A percentile compares a stretch with the other conserved stretches of the same genome.
Evolutionary conservation across 805 yeast species (phyloP).

Genomic region (Wickerhamomyces bovis): DNA sequence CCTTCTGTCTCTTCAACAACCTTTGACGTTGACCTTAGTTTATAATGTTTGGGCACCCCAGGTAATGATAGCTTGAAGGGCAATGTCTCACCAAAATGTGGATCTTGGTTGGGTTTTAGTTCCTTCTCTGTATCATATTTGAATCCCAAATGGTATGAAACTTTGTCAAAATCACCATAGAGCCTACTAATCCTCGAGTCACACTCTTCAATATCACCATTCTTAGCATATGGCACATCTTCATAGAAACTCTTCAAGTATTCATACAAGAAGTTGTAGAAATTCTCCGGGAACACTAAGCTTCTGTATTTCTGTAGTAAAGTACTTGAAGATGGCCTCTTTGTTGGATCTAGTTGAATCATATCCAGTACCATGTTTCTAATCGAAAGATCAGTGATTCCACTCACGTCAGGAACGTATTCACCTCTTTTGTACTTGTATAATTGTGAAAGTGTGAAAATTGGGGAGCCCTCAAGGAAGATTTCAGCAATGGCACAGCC

Average conservation of each 20-base stretch:
- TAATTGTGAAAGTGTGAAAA: conserved; percentile 80
- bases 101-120: conserved; percentile 1
- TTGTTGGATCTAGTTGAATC: conserved; percentile 56
- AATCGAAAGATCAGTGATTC: conserved; percentile 45
- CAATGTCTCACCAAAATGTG: conserved; percentile 8
- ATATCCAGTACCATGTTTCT: conserved; percentile 54
- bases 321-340: conserved; percentile 50
- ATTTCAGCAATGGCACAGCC: conserved; percentile 92
- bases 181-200: conserved; percentile 56
- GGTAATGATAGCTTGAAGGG: conserved; percentile 45
- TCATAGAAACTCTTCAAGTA: conserved; percentile 44
- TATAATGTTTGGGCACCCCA: conserved; percentile 43
- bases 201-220: conserved; percentile 32
- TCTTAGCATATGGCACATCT: conserved; percentile 17
- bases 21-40: conserved; percentile 32
- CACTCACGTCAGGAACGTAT: conserved; percentile 54
- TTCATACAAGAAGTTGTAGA: conserved; percentile 64
- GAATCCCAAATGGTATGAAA: conserved; percentile 36
- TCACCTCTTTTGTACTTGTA: conserved; percentile 75
- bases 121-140: conserved; percentile 18
- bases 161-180: conserved; percentile 50
- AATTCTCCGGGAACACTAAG: conserved; percentile 57
- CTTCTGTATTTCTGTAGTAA: conserved; percentile 47
- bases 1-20: conserved; percentile 29
- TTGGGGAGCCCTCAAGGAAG: conserved; percentile 78